Evolutionary conservation across 805 yeast genomes (phyloP).

Genomic region (Candida chilensis): DNA sequence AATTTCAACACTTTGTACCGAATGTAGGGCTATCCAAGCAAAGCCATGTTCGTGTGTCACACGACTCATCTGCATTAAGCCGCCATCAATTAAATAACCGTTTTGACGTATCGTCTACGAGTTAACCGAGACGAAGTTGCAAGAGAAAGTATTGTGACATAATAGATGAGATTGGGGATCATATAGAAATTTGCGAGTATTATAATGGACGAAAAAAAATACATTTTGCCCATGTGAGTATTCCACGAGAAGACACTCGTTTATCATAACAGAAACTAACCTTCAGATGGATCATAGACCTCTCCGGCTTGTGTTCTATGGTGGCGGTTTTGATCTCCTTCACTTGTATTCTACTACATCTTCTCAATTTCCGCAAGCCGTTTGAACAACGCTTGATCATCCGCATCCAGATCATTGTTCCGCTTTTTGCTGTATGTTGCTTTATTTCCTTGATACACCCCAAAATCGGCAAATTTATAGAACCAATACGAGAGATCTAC

Average conservation of each 20-base stretch:
- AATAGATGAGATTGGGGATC: background rate
- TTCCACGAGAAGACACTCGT: no score
- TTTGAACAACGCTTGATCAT: constrained; percentile 78
- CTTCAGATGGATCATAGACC: no score
- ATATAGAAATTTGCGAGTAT: background rate
- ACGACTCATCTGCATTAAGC: background rate
- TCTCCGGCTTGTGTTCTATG: no score
- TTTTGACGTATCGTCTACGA: no score
- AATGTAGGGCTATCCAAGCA: no score
- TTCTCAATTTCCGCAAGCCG: constrained; percentile 75
- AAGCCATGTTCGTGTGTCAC: background rate
- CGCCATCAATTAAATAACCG: background rate
- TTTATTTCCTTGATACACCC: constrained; percentile 44
- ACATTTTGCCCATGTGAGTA: background rate
- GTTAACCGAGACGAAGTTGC: no score
- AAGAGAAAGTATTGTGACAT: no score
- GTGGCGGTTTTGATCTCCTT: no score
- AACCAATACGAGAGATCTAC: constrained; percentile 80
- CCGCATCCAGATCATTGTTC: constrained; percentile 75
- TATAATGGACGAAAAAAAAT: background rate
- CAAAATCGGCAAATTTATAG: constrained; percentile 37
- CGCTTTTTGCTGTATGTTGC: constrained; percentile 70
- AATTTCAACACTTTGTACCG: no score
- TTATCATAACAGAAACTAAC: no score
- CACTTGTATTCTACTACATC: constrained; percentile 19